Evolutionary conservation across 345 rosid genomes (phyloP).

Genomic region (Turnera subulata): DNA sequence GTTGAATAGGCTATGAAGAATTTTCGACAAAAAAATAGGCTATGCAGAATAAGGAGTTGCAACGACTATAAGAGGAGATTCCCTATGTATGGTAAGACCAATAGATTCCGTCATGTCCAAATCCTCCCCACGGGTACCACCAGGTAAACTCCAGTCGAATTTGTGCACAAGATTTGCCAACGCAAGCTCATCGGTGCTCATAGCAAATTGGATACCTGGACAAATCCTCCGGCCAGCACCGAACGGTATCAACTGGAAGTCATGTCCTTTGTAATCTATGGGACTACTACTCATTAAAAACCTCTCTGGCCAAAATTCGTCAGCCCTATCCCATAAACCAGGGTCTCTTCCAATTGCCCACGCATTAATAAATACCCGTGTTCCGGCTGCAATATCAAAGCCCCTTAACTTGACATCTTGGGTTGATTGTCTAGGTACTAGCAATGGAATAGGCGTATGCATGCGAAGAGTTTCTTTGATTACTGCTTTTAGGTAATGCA

Average conservation of each 20-base stretch:
- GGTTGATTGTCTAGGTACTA: neutral
- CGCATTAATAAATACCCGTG: neutral
- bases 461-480: constrained; percentile 2
- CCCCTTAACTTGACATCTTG: neutral
- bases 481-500: constrained; percentile 3
- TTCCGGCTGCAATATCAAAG: constrained; percentile 1
- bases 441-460: constrained; percentile 5
- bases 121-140: neutral
- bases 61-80: neutral
- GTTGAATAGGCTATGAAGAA: no score
- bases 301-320: constrained; percentile 6
- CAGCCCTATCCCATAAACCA: neutral
- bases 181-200: constrained; percentile 1
- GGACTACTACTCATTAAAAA: neutral
- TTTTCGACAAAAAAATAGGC: no score
- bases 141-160: constrained; percentile 5
- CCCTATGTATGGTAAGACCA: neutral
- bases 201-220: neutral
- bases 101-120: constrained; percentile 1
- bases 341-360: constrained; percentile 9
- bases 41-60: no score
- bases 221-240: constrained; percentile 12
- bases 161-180: neutral
- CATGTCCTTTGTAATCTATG: constrained; percentile 2
- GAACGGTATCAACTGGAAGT: constrained; percentile 8